These are phyloP conservation scores for Nasturtium officinale DNA, from an alignment of 345 rosid genomes.

Conservation along the genomic window DNA sequence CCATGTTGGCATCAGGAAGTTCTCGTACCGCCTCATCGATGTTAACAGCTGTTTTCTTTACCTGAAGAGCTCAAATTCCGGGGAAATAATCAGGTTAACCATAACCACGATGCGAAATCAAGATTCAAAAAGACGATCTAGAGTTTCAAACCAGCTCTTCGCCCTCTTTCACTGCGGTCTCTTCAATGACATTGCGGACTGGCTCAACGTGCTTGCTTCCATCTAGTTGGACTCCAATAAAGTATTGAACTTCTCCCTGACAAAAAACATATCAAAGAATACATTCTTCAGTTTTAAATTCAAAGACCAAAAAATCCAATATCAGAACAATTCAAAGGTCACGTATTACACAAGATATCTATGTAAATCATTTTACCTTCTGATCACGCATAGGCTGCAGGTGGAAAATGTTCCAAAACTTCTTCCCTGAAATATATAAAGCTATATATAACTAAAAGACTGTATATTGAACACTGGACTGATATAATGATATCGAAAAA, in stretches of 20 bases:
- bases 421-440: conserved; percentile 65
- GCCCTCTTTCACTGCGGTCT: conserved; percentile 61
- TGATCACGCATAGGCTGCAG: conserved; percentile 99
- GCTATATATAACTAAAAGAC: neutral
- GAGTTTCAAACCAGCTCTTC: conserved; percentile 60
- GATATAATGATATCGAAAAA: neutral
- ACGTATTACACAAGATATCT: conserved; percentile 2
- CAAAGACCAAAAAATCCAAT: neutral
- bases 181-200: conserved; percentile 66
- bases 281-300: neutral
- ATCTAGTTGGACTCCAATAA: conserved; percentile 94
- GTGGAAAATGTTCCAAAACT: conserved; percentile 98
- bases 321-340: neutral
- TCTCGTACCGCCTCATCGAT: conserved; percentile 90
- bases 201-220: conserved; percentile 96
- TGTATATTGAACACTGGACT: neutral
- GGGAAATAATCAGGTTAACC: neutral
- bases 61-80: conserved; percentile 48
- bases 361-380: conserved; percentile 56
- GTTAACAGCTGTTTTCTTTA: conserved; percentile 83
- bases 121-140: neutral
- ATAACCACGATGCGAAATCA: neutral
- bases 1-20: conserved; percentile 96
- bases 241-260: conserved; percentile 97
- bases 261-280: conserved; percentile 2